Conservation (phyloP, 148 eudicot genomes). For the Heliosperma pusillum region DNA sequence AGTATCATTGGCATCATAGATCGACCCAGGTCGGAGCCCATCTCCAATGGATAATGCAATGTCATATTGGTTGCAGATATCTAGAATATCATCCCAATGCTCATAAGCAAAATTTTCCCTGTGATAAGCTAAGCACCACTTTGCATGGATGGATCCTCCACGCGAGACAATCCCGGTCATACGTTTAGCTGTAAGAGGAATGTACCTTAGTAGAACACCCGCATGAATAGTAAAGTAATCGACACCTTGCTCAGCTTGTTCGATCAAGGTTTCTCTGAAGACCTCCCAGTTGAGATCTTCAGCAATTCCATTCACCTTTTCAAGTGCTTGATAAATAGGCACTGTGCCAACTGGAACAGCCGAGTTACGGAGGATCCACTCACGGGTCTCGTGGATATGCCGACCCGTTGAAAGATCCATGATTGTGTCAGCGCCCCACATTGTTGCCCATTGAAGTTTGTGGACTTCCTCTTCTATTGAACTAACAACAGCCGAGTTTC, state of each 20-base stretch:
- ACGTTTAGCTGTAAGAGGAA: conserved; percentile 90
- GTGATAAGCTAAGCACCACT: conserved; percentile 97
- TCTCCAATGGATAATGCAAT: conserved; percentile 90
- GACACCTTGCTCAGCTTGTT: conserved; percentile 98
- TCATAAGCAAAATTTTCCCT: conserved; percentile 98
- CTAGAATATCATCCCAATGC: conserved; percentile 98
- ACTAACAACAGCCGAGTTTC: conserved; percentile 96
- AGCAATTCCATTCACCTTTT: conserved; percentile 89
- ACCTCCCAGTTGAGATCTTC: conserved; percentile 93
- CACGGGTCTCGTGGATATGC: conserved; percentile 98
- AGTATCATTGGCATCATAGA: conserved; percentile 94
- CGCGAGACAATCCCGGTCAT: conserved; percentile 99
- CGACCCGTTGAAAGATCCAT: conserved; percentile 99
- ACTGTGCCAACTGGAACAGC: conserved; percentile 98
- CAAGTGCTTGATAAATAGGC: conserved; percentile 96
- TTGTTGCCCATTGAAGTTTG: conserved; percentile 99
- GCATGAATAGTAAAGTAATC: conserved; percentile 99
- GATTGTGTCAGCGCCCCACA: conserved; percentile 99
- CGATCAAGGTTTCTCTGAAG: conserved; percentile 83
- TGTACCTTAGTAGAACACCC: conserved; percentile 82
- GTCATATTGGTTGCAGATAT: conserved; percentile 95
- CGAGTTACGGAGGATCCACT: conserved; percentile 93
- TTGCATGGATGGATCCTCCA: conserved; percentile 98
- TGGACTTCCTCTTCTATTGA: conserved; percentile 99
- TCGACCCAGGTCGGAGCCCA: conserved; percentile 96